A percentile compares a stretch with the other conserved stretches of the same genome.
Evolutionary conservation across 495 filamentous ascomycete species (phyloP).

Genomic region (Parathielavia appendiculata): DNA sequence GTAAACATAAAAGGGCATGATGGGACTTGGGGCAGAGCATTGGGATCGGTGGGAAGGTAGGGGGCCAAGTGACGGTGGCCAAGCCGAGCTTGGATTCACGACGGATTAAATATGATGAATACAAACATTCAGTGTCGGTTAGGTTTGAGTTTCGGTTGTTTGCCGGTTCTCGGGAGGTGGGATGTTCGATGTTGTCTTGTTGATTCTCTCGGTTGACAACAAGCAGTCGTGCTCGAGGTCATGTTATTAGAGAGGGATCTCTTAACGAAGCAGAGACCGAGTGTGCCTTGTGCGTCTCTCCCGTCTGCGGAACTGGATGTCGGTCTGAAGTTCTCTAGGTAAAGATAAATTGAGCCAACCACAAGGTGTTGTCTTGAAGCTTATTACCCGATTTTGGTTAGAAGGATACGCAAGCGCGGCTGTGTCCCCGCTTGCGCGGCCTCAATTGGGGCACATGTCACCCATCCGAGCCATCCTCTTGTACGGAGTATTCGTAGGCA

Average conservation of each 20-base stretch:
- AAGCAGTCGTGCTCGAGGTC: too few species aligned
- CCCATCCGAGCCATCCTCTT: too few species aligned
- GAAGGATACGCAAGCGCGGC: neutral
- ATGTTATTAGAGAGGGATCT: too few species aligned
- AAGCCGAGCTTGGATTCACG: slow-evolving; percentile 1
- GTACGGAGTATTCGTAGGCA: neutral
- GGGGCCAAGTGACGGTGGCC: neutral
- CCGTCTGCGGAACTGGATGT: too few species aligned
- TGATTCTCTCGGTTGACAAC: neutral
- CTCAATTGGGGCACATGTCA: neutral
- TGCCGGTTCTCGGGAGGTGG: neutral
- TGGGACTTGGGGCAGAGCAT: neutral
- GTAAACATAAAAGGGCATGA: neutral
- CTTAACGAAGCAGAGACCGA: too few species aligned
- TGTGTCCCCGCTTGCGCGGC: neutral
- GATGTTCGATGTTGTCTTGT: neutral
- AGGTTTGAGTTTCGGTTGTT: neutral
- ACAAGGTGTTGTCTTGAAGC: neutral
- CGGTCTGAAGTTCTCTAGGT: too few species aligned
- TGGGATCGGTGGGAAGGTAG: neutral
- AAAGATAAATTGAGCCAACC: neutral
- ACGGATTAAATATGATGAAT: neutral
- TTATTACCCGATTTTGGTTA: neutral
- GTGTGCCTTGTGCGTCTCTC: too few species aligned
- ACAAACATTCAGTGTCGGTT: neutral